Percentiles rank a stretch among this genome's conserved stretches.
These are phyloP conservation scores for Cercophora sp. DNA, from an alignment of 495 filamentous ascomycete genomes.

Conservation along the genomic window DNA sequence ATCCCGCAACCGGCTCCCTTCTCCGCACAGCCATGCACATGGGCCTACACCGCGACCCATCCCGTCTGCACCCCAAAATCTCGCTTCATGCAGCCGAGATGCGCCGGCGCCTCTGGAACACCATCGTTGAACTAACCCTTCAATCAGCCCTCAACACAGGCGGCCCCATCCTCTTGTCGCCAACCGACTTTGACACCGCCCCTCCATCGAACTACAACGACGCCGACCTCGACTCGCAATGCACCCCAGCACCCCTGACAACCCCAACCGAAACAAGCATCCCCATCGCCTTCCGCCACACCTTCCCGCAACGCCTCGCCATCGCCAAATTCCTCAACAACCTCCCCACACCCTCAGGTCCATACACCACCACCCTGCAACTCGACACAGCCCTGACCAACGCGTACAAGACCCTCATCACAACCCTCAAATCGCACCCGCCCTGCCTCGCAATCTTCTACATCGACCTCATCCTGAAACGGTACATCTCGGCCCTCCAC, in stretches of 20 bases:
- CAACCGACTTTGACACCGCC: conserved; percentile 43
- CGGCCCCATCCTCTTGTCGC: conserved; percentile 47
- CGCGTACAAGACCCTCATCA: conserved; percentile 31
- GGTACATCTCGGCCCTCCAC: conserved; percentile 47
- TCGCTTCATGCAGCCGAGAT: conserved; percentile 50
- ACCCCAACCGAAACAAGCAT: conserved; percentile 39
- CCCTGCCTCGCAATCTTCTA: conserved; percentile 16
- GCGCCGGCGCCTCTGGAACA: conserved; percentile 60
- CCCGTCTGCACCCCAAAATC: conserved; percentile 16
- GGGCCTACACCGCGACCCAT: conserved; percentile 24
- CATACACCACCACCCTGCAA: conserved; percentile 29
- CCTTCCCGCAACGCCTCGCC: conserved; percentile 41
- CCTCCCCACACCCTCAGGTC: not conserved
- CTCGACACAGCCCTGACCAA: conserved; percentile 34
- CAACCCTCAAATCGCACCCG: not conserved
- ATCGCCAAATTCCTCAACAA: conserved; percentile 47
- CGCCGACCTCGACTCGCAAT: conserved; percentile 26
- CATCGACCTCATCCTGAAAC: conserved; percentile 42
- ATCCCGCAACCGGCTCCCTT: conserved; percentile 12
- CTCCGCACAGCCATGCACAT: conserved; percentile 25
- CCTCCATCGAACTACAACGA: conserved; percentile 47
- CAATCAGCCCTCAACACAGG: conserved; percentile 52
- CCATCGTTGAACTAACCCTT: conserved; percentile 53
- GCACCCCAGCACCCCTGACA: not conserved
- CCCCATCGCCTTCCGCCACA: conserved; percentile 42